Conservation (phyloP, 2,329 filamentous ascomycete species). For the Apiospora saccharicola region DNA sequence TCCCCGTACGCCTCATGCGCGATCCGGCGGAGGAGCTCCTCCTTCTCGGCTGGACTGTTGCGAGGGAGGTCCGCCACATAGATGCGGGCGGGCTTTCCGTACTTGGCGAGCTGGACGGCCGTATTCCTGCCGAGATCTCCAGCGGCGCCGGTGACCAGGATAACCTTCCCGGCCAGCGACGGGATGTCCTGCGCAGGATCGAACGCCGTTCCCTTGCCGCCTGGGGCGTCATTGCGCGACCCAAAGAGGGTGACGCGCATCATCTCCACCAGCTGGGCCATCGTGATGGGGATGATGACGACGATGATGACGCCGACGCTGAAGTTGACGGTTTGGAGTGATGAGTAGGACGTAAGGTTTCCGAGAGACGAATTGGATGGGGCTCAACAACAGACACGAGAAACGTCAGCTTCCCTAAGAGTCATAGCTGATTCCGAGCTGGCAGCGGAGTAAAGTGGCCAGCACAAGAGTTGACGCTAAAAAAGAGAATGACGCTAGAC, state of each 20-base stretch:
- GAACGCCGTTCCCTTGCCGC: not conserved
- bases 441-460: no score
- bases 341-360: no score
- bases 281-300: not conserved
- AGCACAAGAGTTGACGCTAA: no score
- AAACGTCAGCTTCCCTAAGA: no score
- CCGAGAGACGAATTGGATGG: no score
- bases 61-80: not conserved
- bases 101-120: not conserved
- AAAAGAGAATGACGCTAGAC: no score
- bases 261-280: not conserved
- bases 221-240: not conserved
- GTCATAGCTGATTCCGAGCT: no score
- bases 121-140: not conserved
- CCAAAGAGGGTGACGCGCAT: conserved; percentile 15
- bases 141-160: conserved; percentile 10
- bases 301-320: not conserved
- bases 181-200: not conserved
- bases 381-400: no score
- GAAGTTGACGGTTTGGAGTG: no score
- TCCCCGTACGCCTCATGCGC: not conserved
- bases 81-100: not conserved
- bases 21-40: not conserved
- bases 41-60: not conserved
- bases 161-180: not conserved